Evolutionary conservation across 2,329 filamentous ascomycete genomes (phyloP), one percentile per base, ranked within the genome.

Genomic region (Diplodia corticola): DNA sequence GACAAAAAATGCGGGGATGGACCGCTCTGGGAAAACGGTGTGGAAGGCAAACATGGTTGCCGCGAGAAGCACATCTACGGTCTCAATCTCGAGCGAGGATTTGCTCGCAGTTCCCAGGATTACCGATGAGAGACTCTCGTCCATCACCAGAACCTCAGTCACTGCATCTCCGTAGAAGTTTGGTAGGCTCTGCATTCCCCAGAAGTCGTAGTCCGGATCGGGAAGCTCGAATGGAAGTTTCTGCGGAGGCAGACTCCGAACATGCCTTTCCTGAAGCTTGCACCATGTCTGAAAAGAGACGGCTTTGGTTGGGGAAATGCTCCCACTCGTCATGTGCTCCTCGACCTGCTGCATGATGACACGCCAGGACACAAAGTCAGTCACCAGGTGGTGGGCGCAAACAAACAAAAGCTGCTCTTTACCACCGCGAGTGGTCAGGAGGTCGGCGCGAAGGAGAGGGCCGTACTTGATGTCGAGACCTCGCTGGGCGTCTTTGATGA

Each of bases 401-500:
- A 76, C 78, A 66, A 28, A 78, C 69, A 72, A 12, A 30, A 65
- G 17, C 26, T 48, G 37, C 22, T 55, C 51, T 4, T 26, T 22
- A 1, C 35, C 70, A 1, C 74, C 74, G 44, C 77, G 68, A 3
- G 78, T 67, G 5, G 76, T 69, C 66, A 83, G 79, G 10, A 82
- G 68, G 63, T 83, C 79, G 3, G 80, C 73, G 0, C 78, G 78
- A 35, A 83, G 71, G 0, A 81, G 69, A 1, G 81, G 78, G 0
- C 78, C 78, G 24, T 69, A 65, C 6, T 70, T 68, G 37, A 79
- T 74, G 46, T 78, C 69, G 6, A 79, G 68, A 2, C 72, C 72
- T 0, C 71, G 69, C 64, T 79, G 74, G 1, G 60, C 24, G 6
- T 44, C 15, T 15, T 33, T 50, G 26, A 64, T 30, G 33, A 53